phyloP scores from a whole-genome alignment of 179 eudicot species.

The Dionaea muscipula region DNA sequence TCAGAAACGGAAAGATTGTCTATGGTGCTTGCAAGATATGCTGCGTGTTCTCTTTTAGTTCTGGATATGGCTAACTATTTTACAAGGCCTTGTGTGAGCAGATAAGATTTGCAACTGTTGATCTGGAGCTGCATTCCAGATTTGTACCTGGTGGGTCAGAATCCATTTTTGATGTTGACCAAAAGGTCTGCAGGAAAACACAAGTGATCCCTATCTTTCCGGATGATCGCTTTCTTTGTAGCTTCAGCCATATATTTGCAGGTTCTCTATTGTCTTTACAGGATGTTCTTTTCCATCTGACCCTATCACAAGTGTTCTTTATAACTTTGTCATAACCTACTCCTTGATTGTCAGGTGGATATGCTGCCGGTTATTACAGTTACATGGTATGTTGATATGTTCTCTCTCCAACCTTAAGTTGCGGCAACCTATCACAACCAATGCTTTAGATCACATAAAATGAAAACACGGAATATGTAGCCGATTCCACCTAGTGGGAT shows the following conservation, averaged over 20 bases:
- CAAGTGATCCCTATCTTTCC: constrained; percentile 82
- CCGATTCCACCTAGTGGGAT: no score
- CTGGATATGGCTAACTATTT: no score
- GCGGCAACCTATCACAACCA: no score
- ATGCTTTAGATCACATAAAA: no score
- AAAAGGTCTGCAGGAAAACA: constrained; percentile 51
- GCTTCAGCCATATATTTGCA: constrained; percentile 97
- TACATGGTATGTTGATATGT: constrained; percentile 92
- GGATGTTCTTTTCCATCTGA: not conserved
- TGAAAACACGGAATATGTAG: no score
- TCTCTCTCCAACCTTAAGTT: no score
- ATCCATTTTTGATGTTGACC: constrained; percentile 79
- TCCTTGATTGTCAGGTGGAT: constrained; percentile 47
- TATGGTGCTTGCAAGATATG: no score
- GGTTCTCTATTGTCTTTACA: constrained; percentile 31
- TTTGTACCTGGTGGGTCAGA: constrained; percentile 78
- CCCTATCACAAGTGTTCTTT: not conserved
- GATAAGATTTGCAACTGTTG: constrained; percentile 67
- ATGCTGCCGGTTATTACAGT: constrained; percentile 99
- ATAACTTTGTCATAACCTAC: constrained; percentile 2
- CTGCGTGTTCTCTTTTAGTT: no score
- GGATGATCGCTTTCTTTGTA: constrained; percentile 79
- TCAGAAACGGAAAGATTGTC: no score
- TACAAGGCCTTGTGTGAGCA: constrained; percentile 13
- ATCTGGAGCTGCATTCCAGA: constrained; percentile 79